Percentiles rank a stretch among this genome's conserved stretches.
phyloP scores from a whole-genome alignment of 805 yeast genomes.

The Ogataea zsoltii region DNA sequence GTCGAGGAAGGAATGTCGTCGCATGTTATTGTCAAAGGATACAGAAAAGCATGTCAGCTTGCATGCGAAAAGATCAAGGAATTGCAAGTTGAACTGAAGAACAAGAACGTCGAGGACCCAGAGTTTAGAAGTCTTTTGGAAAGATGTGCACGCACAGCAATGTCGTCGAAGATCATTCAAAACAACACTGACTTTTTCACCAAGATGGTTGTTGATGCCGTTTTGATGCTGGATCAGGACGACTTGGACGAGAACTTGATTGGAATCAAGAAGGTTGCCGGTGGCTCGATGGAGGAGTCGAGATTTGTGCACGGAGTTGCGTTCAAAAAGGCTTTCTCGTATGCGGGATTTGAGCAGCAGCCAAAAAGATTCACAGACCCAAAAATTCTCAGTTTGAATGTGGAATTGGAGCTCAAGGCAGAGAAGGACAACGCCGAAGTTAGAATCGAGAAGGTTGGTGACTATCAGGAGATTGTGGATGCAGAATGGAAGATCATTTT shows the following conservation, averaged over 20 bases:
- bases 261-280: constrained; percentile 93
- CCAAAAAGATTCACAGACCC: constrained; percentile 84
- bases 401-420: constrained; percentile 94
- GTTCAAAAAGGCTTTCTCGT: constrained; percentile 93
- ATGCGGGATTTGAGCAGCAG: constrained; percentile 99
- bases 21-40: constrained; percentile 84
- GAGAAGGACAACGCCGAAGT: constrained; percentile 99
- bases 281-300: constrained; percentile 96
- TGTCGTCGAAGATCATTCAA: constrained; percentile 92
- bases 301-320: constrained; percentile 91
- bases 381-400: constrained; percentile 79
- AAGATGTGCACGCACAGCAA: constrained; percentile 95
- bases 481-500: constrained; percentile 98
- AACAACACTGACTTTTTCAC: constrained; percentile 88
- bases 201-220: constrained; percentile 96
- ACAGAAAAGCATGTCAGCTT: constrained; percentile 74
- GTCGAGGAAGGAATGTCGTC: constrained; percentile 97
- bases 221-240: constrained; percentile 76
- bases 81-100: constrained; percentile 65
- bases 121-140: constrained; percentile 77
- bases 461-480: constrained; percentile 94
- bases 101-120: constrained; percentile 45
- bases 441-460: constrained; percentile 88
- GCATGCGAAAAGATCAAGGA: constrained; percentile 75
- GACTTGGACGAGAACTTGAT: constrained; percentile 87